These are phyloP conservation scores for Phialophora macrospora DNA, from an alignment of 2,329 filamentous ascomycete genomes.

Conservation along the genomic window DNA sequence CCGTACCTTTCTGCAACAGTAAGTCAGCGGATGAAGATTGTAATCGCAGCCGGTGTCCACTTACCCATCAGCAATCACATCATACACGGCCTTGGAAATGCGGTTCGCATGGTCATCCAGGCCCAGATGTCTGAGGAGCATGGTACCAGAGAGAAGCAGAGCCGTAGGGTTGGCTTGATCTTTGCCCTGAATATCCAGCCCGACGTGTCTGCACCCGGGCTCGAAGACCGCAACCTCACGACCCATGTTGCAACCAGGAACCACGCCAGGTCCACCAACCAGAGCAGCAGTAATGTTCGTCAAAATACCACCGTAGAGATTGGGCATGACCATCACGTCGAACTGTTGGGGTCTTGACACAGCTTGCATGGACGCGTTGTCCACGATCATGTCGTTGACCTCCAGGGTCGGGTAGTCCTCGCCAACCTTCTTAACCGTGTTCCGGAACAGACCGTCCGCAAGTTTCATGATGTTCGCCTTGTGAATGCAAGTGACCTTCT, in stretches of 20 bases:
- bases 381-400: constrained; percentile 99
- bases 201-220: constrained; percentile 98
- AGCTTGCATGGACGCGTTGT: constrained; percentile 99
- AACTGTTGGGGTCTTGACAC: constrained; percentile 97
- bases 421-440: constrained; percentile 90
- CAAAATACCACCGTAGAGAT: constrained; percentile 75
- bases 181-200: constrained; percentile 99
- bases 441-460: constrained; percentile 97
- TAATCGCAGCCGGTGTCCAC: constrained; percentile 44
- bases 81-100: constrained; percentile 81
- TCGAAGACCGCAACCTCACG: constrained; percentile 98
- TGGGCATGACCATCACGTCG: constrained; percentile 99
- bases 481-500: constrained; percentile 99
- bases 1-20: constrained; percentile 69
- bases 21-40: constrained; percentile 6
- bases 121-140: constrained; percentile 96
- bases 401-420: constrained; percentile 96
- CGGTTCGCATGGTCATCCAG: constrained; percentile 98
- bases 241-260: constrained; percentile 99
- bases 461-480: constrained; percentile 99
- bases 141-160: constrained; percentile 90
- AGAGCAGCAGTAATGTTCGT: constrained; percentile 98
- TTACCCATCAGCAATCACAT: constrained; percentile 87
- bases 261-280: constrained; percentile 94
- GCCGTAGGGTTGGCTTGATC: constrained; percentile 98